Conservation (phyloP, 164 flowering plant species). For the Malania oleifera region DNA sequence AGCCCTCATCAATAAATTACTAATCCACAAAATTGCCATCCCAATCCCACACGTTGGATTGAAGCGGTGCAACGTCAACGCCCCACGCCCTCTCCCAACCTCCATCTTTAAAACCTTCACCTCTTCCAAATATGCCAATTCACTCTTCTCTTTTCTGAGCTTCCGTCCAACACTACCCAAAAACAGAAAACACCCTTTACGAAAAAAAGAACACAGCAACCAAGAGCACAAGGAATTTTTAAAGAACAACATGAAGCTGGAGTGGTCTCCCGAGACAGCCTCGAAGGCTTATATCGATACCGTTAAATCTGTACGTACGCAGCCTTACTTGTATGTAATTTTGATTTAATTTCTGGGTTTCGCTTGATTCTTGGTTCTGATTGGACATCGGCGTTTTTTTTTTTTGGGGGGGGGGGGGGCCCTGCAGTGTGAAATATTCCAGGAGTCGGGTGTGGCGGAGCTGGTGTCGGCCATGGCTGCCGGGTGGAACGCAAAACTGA, state of each 20-base stretch:
- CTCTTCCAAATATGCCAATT: too few species aligned
- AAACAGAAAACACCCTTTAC: too few species aligned
- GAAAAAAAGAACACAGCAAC: not conserved
- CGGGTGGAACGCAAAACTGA: slow-evolving; percentile 43
- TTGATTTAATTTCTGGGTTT: too few species aligned
- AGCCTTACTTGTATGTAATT: too few species aligned
- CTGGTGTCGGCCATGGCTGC: slow-evolving; percentile 57
- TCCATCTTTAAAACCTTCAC: slow-evolving; percentile 6
- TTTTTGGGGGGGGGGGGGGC: too few species aligned
- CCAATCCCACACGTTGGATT: slow-evolving; percentile 22
- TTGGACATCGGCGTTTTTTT: too few species aligned
- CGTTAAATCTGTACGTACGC: slow-evolving; percentile 47
- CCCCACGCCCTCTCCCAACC: not conserved
- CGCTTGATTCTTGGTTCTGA: too few species aligned
- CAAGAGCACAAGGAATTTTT: not conserved
- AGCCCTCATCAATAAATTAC: not conserved
- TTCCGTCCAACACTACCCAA: too few species aligned
- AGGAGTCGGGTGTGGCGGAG: slow-evolving; percentile 46
- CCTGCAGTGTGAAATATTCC: slow-evolving; percentile 31
- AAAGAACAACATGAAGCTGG: slow-evolving; percentile 52
- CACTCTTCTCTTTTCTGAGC: not conserved
- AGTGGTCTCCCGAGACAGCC: slow-evolving; percentile 83
- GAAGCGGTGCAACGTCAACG: slow-evolving; percentile 21
- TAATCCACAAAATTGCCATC: slow-evolving; percentile 8
- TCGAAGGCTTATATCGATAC: slow-evolving; percentile 79